A percentile compares a stretch with the other conserved stretches of the same genome.
Evolutionary conservation across 2,329 filamentous ascomycete species (phyloP).

Genomic region (Blumeria graminis): DNA sequence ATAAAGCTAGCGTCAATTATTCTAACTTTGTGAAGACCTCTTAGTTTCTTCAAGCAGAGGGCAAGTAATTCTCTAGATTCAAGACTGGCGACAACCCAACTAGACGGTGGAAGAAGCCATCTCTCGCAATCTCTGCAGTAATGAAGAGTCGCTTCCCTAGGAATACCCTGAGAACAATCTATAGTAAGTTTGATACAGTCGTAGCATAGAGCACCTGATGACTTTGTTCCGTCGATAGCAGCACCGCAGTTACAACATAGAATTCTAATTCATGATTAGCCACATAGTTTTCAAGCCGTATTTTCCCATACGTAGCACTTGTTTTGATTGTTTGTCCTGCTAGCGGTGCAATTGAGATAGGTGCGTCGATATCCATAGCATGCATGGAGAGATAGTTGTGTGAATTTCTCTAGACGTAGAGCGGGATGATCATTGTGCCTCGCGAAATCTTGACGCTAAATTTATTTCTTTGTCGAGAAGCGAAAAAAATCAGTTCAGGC

Average conservation of each 20-base stretch:
- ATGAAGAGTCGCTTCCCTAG: conserved; percentile 70
- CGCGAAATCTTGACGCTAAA: too few relatives aligned
- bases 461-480: too few relatives aligned
- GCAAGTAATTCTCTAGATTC: conserved; percentile 87
- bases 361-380: conserved; percentile 33
- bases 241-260: conserved; percentile 96
- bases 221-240: conserved; percentile 73
- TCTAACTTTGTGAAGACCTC: conserved; percentile 67
- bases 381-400: conserved; percentile 18
- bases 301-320: conserved; percentile 26
- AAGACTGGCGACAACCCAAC: conserved; percentile 62
- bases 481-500: too few relatives aligned
- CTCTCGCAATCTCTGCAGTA: conserved; percentile 87
- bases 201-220: conserved; percentile 73
- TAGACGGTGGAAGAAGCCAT: conserved; percentile 68
- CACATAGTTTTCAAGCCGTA: background rate
- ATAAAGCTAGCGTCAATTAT: conserved; percentile 93
- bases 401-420: too few relatives aligned
- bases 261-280: conserved; percentile 30
- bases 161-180: conserved; percentile 79
- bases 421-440: too few relatives aligned
- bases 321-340: conserved; percentile 13
- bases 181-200: conserved; percentile 89
- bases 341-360: conserved; percentile 23
- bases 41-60: conserved; percentile 68